Evolutionary conservation across 768 basidiomycete genomes (phyloP).

Genomic region (Amanita fuliginea): DNA sequence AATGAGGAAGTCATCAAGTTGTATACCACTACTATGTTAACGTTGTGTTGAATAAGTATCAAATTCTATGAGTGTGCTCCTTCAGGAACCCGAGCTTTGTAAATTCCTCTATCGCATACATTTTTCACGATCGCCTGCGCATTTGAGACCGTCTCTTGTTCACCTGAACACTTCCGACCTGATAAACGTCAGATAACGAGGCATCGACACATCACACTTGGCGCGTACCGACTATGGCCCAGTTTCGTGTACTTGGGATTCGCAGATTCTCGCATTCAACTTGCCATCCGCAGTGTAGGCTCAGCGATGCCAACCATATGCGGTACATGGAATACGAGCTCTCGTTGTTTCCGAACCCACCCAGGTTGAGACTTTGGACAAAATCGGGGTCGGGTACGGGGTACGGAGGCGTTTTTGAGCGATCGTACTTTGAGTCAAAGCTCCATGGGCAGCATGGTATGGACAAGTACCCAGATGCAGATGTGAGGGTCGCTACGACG

Average conservation of each 20-base stretch:
- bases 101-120: slow-evolving; percentile 53
- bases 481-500: slow-evolving; percentile 54
- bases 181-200: no score
- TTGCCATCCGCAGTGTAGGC: slow-evolving; percentile 70
- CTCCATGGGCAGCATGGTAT: slow-evolving; percentile 91
- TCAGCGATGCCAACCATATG: slow-evolving; percentile 74
- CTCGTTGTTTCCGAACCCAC: slow-evolving; percentile 45
- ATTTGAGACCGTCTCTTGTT: slow-evolving; percentile 15
- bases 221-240: slow-evolving; percentile 71
- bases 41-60: no score
- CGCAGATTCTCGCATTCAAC: slow-evolving; percentile 79
- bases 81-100: slow-evolving; percentile 64
- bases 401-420: slow-evolving; percentile 26
- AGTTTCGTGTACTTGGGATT: slow-evolving; percentile 90
- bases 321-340: slow-evolving; percentile 78
- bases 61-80: slow-evolving; percentile 12
- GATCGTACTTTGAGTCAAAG: slow-evolving; percentile 58
- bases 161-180: slow-evolving; percentile 16
- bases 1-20: background rate
- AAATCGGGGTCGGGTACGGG: slow-evolving; percentile 12
- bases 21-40: background rate
- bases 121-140: slow-evolving; percentile 41
- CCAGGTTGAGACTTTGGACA: slow-evolving; percentile 40
- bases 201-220: no score
- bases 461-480: slow-evolving; percentile 58